These are phyloP conservation scores for Akanthomyces muscarius DNA, from an alignment of 2,329 filamentous ascomycete species.

Conservation along the genomic window DNA sequence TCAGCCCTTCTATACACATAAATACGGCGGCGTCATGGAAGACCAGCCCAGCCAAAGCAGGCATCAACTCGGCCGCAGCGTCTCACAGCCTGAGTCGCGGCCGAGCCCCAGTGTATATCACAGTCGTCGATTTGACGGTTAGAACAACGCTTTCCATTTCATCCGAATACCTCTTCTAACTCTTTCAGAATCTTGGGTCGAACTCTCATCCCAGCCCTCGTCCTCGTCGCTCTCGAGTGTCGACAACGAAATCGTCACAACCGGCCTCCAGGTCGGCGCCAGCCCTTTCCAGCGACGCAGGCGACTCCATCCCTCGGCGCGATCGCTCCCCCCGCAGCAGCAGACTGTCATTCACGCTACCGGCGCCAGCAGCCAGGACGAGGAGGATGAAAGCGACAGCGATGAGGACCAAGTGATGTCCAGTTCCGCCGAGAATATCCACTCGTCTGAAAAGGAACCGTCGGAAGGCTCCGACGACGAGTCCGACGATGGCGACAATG, in stretches of 20 bases:
- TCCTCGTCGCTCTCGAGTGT: constrained; percentile 87
- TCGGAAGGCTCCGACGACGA: constrained; percentile 46
- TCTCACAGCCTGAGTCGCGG: constrained; percentile 26
- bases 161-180: neutral
- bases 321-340: constrained; percentile 34
- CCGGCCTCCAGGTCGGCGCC: constrained; percentile 71
- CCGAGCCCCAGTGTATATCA: constrained; percentile 30
- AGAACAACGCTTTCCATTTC: constrained; percentile 25
- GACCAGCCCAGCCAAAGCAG: constrained; percentile 26
- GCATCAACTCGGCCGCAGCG: constrained; percentile 24
- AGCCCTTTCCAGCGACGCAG: constrained; percentile 59
- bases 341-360: constrained; percentile 37
- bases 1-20: neutral
- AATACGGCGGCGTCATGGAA: constrained; percentile 24
- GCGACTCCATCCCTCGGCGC: constrained; percentile 34
- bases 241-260: constrained; percentile 85
- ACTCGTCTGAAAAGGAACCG: constrained; percentile 35
- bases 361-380: constrained; percentile 76
- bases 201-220: constrained; percentile 87
- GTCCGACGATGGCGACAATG: constrained; percentile 65
- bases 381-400: constrained; percentile 91
- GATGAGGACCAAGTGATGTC: constrained; percentile 59
- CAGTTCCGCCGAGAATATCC: constrained; percentile 54
- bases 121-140: constrained; percentile 36
- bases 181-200: constrained; percentile 85